Conservation (phyloP, 2,329 filamentous ascomycete genomes). For the Chalaropsis ovoidea region DNA sequence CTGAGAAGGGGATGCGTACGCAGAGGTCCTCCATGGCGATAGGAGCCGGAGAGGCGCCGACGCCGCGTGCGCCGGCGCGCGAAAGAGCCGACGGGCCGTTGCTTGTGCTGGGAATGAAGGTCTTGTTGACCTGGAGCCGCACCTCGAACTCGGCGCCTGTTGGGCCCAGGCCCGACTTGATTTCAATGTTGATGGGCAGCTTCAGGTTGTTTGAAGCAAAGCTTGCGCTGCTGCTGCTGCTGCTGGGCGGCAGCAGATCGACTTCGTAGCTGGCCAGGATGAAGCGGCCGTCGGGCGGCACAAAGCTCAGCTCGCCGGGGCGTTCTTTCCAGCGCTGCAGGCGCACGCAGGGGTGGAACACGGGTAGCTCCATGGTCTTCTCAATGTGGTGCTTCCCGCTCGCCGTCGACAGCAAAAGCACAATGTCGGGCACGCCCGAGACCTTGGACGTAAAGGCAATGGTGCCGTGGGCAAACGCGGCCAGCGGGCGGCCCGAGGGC, state of each 20-base stretch:
- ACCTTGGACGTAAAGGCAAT: slow-evolving; percentile 94
- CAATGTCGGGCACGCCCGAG: slow-evolving; percentile 84
- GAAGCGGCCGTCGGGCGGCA: slow-evolving; percentile 90
- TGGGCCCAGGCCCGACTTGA: slow-evolving; percentile 67
- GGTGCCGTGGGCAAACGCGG: slow-evolving; percentile 80
- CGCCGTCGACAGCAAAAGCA: slow-evolving; percentile 67
- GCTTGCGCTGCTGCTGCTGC: slow-evolving; percentile 40
- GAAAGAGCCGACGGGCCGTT: slow-evolving; percentile 34
- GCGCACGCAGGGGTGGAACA: slow-evolving; percentile 92
- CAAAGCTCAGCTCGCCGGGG: slow-evolving; percentile 86
- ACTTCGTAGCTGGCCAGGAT: slow-evolving; percentile 91
- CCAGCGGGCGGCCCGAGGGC: slow-evolving; percentile 76
- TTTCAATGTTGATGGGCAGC: slow-evolving; percentile 69
- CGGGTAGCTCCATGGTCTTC: slow-evolving; percentile 71
- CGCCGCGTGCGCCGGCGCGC: slow-evolving; percentile 36
- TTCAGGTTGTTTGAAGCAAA: slow-evolving; percentile 56
- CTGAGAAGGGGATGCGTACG: slow-evolving; percentile 68
- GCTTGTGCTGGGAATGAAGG: slow-evolving; percentile 39
- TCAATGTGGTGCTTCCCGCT: slow-evolving; percentile 68
- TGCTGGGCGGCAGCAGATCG: slow-evolving; percentile 67
- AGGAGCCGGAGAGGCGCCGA: slow-evolving; percentile 44
- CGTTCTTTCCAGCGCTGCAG: slow-evolving; percentile 81
- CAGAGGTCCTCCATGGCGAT: slow-evolving; percentile 58
- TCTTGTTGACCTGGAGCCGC: slow-evolving; percentile 58
- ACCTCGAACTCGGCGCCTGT: slow-evolving; percentile 82